Percentiles rank a stretch among this genome's conserved stretches.
Conservation (phyloP, 164 flowering plant genomes). For the Warburgia ugandensis region DNA sequence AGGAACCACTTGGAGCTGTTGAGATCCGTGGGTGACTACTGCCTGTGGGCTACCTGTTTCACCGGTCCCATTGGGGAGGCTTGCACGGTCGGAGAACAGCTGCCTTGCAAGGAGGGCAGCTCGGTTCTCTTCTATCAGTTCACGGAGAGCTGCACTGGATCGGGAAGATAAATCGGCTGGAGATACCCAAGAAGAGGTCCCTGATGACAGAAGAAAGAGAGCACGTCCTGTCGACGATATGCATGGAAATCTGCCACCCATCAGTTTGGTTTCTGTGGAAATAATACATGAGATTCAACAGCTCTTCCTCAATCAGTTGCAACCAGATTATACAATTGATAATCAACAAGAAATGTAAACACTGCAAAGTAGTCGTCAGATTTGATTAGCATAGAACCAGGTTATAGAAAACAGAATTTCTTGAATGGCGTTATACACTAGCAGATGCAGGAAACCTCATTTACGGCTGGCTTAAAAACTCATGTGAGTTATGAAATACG, state of each 20-base stretch:
- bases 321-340: too few species aligned
- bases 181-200: slow-evolving; percentile 24
- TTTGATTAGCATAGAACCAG: too few species aligned
- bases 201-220: slow-evolving; percentile 86
- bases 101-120: slow-evolving; percentile 46
- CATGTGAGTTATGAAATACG: too few species aligned
- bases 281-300: too few species aligned
- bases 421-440: too few species aligned
- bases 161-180: slow-evolving; percentile 38
- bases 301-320: too few species aligned
- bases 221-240: slow-evolving; percentile 42
- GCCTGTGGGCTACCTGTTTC: slow-evolving; percentile 11
- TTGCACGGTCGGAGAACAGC: slow-evolving; percentile 26
- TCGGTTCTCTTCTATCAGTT: slow-evolving; percentile 63
- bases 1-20: slow-evolving; percentile 16
- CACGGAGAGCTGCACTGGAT: slow-evolving; percentile 65
- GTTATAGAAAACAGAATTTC: too few species aligned
- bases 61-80: slow-evolving; percentile 14
- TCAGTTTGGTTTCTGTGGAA: slow-evolving; percentile 18
- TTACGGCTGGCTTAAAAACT: too few species aligned
- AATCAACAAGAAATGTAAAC: too few species aligned
- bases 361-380: too few species aligned
- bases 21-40: background rate
- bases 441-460: too few species aligned
- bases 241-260: slow-evolving; percentile 30